Percentiles rank a stretch among this genome's conserved stretches.
phyloP scores from a whole-genome alignment of 2,329 filamentous ascomycete genomes.

The Bisporella sp. region DNA sequence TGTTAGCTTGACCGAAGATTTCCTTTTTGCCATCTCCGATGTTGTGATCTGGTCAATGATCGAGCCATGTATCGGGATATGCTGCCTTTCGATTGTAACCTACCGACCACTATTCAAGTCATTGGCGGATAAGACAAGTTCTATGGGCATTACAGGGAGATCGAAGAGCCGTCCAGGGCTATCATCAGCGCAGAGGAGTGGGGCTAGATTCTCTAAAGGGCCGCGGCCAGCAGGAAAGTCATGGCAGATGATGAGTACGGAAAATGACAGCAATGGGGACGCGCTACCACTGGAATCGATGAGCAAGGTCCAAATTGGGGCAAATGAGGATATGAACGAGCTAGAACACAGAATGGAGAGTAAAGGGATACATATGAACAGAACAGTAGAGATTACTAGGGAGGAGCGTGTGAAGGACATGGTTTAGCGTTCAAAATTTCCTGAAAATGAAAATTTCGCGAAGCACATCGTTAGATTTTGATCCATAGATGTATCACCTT shows the following conservation, averaged over 20 bases:
- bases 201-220: background rate
- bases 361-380: background rate
- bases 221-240: background rate
- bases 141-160: background rate
- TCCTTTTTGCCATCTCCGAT: constrained; percentile 11
- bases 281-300: background rate
- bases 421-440: background rate
- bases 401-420: background rate
- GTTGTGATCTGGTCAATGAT: constrained; percentile 16
- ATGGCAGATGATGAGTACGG: background rate
- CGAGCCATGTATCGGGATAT: constrained; percentile 13
- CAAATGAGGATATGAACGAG: background rate
- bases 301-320: background rate
- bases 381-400: background rate
- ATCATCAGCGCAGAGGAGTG: background rate
- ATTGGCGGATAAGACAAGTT: background rate
- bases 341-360: background rate
- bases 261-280: background rate
- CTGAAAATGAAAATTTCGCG: too few relatives aligned
- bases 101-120: constrained; percentile 12
- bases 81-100: constrained; percentile 10
- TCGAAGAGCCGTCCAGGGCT: background rate
- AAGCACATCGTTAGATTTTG: too few relatives aligned
- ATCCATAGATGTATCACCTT: too few relatives aligned
- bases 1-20: constrained; percentile 6